Evolutionary conservation across 139 green algal genomes (phyloP).

Genomic region (Pseudopediastrum boryanum): DNA sequence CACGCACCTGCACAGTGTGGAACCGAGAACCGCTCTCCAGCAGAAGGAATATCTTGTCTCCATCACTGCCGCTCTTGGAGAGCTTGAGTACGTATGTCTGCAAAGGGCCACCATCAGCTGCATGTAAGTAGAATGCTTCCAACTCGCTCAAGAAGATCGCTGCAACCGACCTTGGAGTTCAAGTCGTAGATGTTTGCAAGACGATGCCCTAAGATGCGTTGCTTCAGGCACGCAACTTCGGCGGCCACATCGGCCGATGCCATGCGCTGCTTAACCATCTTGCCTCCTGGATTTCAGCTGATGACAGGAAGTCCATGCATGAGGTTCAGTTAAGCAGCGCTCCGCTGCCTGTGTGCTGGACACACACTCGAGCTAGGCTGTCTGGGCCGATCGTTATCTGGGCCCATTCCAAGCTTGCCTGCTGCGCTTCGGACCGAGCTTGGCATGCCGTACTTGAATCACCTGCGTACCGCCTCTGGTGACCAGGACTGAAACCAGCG

Average conservation of each 20-base stretch:
- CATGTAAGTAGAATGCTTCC: not conserved
- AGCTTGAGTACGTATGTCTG: slow-evolving; percentile 96
- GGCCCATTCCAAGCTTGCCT: not conserved
- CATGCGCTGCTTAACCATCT: slow-evolving; percentile 91
- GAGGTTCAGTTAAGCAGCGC: too few species aligned
- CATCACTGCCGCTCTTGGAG: slow-evolving; percentile 83
- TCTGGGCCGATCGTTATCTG: too few species aligned
- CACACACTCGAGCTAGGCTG: too few species aligned
- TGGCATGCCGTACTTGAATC: too few species aligned
- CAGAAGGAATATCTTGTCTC: slow-evolving; percentile 92
- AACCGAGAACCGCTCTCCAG: slow-evolving; percentile 90
- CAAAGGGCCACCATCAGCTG: not conserved
- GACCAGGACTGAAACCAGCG: too few species aligned
- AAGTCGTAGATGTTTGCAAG: slow-evolving; percentile 97
- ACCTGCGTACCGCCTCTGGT: too few species aligned
- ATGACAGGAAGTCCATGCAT: too few species aligned
- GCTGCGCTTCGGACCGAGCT: too few species aligned
- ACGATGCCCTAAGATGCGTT: slow-evolving; percentile 81
- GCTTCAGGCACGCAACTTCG: slow-evolving; percentile 83
- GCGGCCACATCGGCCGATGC: slow-evolving; percentile 87
- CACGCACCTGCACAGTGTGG: slow-evolving; percentile 83
- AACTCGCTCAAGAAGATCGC: not conserved
- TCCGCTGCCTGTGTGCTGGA: too few species aligned
- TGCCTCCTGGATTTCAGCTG: not conserved
- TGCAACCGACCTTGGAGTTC: slow-evolving; percentile 76